These are phyloP conservation scores for Pestalotiopsis fici DNA, from an alignment of 2,329 filamentous ascomycete species.

Conservation along the genomic window DNA sequence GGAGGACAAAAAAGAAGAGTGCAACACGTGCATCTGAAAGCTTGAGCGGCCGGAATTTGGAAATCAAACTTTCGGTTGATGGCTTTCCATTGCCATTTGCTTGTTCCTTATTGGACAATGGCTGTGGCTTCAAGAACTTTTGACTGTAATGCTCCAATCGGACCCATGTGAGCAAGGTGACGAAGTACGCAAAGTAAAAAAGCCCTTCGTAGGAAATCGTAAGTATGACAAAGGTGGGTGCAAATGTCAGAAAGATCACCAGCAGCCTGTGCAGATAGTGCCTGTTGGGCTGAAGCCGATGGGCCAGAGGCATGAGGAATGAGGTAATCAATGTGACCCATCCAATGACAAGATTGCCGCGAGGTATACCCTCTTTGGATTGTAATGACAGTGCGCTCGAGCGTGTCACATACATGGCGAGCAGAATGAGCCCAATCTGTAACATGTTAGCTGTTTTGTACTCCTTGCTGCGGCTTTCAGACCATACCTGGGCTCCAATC, in stretches of 20 bases:
- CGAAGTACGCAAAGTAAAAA: slow-evolving; percentile 89
- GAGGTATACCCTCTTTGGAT: slow-evolving; percentile 79
- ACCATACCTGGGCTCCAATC: slow-evolving; percentile 64
- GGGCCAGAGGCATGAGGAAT: slow-evolving; percentile 76
- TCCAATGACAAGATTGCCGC: slow-evolving; percentile 84
- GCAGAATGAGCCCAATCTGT: slow-evolving; percentile 72
- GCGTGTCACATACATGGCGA: slow-evolving; percentile 83
- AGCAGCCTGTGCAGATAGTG: slow-evolving; percentile 90
- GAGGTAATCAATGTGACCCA: slow-evolving; percentile 82
- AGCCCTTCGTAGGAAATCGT: slow-evolving; percentile 97
- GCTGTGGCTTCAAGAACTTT: slow-evolving; percentile 35
- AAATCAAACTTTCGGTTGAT: slow-evolving; percentile 16
- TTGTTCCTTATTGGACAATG: slow-evolving; percentile 14
- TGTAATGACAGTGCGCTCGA: slow-evolving; percentile 86
- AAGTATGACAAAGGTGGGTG: slow-evolving; percentile 91
- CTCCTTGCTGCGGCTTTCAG: background rate
- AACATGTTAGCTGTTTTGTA: slow-evolving; percentile 13
- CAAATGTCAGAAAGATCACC: slow-evolving; percentile 88
- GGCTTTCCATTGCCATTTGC: slow-evolving; percentile 17
- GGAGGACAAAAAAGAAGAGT: slow-evolving; percentile 91
- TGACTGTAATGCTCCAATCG: slow-evolving; percentile 83
- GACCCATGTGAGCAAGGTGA: slow-evolving; percentile 84
- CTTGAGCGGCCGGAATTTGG: slow-evolving; percentile 64
- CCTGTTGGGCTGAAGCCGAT: slow-evolving; percentile 76
- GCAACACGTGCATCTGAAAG: slow-evolving; percentile 86